Conservation (phyloP, 257 asterid genomes). For the Nicotiana attenuata region DNA sequence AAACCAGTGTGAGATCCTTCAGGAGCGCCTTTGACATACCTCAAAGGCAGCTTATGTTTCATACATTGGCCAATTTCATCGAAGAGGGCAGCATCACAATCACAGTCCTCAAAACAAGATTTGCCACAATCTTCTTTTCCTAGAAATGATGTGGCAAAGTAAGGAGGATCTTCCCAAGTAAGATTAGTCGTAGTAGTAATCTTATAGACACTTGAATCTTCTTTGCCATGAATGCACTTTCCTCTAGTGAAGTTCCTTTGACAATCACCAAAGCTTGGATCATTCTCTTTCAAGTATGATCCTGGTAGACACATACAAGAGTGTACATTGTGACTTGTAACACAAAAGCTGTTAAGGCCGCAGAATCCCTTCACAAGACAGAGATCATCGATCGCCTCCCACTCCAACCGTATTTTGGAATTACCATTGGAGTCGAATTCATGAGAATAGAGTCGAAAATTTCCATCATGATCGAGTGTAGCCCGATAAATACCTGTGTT, state of each 20-base stretch:
- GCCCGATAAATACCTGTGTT: conserved; percentile 8
- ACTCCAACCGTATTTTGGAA: conserved; percentile 1
- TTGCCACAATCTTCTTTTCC: conserved; percentile 10
- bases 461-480: conserved; percentile 19
- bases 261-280: conserved; percentile 5
- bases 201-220: neutral
- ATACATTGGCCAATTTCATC: neutral
- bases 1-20: conserved; percentile 8
- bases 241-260: conserved; percentile 15
- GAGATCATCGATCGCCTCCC: conserved; percentile 14
- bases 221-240: conserved; percentile 15
- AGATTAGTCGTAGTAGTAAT: neutral
- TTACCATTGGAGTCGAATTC: neutral
- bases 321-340: neutral
- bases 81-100: conserved; percentile 22
- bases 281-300: neutral
- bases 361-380: conserved; percentile 24
- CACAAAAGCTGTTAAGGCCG: conserved; percentile 22
- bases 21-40: conserved; percentile 11
- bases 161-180: conserved; percentile 15
- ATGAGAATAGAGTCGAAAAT: conserved; percentile 21
- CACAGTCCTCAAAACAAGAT: conserved; percentile 24
- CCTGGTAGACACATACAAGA: conserved; percentile 26
- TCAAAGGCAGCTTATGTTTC: conserved; percentile 21
- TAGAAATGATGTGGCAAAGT: conserved; percentile 9